These are phyloP conservation scores for Zostera marina DNA, from an alignment of 116 monocot species.

Conservation along the genomic window DNA sequence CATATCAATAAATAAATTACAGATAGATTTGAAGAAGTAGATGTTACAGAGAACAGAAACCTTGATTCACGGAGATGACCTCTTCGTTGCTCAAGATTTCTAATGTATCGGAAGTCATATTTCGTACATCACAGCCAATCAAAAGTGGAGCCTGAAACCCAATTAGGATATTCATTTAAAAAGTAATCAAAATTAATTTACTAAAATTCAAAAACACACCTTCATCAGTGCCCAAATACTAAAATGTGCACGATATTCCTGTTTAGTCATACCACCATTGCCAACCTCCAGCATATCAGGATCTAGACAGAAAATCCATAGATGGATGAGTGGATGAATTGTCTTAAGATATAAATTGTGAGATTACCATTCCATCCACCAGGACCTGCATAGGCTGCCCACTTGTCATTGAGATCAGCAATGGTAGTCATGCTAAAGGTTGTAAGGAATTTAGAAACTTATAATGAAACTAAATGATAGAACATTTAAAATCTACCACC, in stretches of 20 bases:
- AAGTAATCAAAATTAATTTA: not conserved
- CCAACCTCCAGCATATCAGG: constrained; percentile 99
- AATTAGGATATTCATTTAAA: not conserved
- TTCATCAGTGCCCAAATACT: constrained; percentile 99
- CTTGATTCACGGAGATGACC: constrained; percentile 91
- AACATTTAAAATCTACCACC: constrained; percentile 20
- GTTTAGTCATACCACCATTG: constrained; percentile 76
- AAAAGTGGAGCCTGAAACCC: constrained; percentile 80
- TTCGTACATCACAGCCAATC: constrained; percentile 89
- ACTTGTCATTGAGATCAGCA: constrained; percentile 88
- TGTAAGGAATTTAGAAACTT: not conserved
- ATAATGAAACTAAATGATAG: not conserved
- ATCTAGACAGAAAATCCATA: constrained; percentile 26
- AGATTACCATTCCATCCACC: constrained; percentile 97
- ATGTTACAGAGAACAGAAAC: constrained; percentile 12
- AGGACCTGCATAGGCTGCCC: constrained; percentile 99
- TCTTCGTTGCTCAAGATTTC: constrained; percentile 89
- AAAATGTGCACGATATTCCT: constrained; percentile 91
- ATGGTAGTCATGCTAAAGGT: constrained; percentile 66
- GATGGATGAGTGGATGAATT: no score
- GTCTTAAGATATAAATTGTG: no score
- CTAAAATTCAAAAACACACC: constrained; percentile 15
- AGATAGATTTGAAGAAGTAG: not conserved
- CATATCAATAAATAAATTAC: no score
- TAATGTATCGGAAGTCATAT: constrained; percentile 59